Conservation (phyloP, 371 early-diverging fungal species). For the Nosema granulosis region DNA sequence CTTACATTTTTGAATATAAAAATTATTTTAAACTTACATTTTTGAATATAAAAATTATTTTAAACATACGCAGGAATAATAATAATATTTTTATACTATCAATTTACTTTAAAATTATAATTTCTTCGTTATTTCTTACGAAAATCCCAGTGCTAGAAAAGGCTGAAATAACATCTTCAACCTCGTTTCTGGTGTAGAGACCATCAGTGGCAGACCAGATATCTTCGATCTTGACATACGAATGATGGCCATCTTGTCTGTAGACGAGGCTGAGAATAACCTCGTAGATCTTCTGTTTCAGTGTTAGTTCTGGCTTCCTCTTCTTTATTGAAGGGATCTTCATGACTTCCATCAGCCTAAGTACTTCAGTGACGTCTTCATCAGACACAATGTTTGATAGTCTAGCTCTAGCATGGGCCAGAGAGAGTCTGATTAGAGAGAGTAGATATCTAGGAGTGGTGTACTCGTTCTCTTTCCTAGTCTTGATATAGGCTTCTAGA, state of each 20-base stretch:
- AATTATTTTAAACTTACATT: not conserved
- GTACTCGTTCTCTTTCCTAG: conserved; percentile 69
- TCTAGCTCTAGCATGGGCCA: conserved; percentile 81
- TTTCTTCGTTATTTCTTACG: conserved; percentile 52
- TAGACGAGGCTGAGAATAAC: conserved; percentile 53
- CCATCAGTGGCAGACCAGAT: conserved; percentile 43
- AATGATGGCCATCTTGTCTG: conserved; percentile 34
- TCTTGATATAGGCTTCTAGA: conserved; percentile 66
- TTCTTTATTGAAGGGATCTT: conserved; percentile 69
- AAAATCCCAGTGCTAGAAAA: conserved; percentile 57
- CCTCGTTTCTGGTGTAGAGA: conserved; percentile 40
- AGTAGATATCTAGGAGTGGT: conserved; percentile 70
- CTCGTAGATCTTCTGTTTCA: conserved; percentile 55
- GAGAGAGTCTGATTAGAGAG: conserved; percentile 79
- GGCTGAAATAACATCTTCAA: conserved; percentile 59
- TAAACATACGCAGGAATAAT: not conserved
- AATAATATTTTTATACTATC: too few species aligned
- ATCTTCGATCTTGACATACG: conserved; percentile 37
- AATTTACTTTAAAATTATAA: conserved; percentile 59
- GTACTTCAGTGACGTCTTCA: conserved; percentile 84
- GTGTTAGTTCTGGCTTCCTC: conserved; percentile 21
- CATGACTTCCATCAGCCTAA: conserved; percentile 77
- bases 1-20: not conserved
- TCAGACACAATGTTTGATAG: conserved; percentile 73
- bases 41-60: not conserved